Evolutionary conservation across 352 stramenopile genomes (phyloP).

Genomic region (Phytophthora vignae): DNA sequence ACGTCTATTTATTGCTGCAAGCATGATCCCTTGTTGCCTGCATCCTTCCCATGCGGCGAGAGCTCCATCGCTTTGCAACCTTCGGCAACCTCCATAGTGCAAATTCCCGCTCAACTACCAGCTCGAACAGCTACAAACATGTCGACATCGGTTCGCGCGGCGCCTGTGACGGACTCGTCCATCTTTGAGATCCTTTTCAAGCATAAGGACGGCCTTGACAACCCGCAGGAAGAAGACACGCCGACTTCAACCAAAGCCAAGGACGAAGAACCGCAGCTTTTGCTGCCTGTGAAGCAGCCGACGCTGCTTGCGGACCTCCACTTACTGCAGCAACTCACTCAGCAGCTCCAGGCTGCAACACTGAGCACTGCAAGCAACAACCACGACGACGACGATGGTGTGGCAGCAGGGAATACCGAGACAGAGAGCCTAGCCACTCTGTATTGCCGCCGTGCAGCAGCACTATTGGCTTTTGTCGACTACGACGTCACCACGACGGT

Average conservation of each 20-base stretch:
- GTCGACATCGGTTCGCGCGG: constrained; percentile 13
- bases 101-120: constrained; percentile 24
- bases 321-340: constrained; percentile 33
- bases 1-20: constrained; percentile 11
- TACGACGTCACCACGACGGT: constrained; percentile 44
- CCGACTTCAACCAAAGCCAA: constrained; percentile 7
- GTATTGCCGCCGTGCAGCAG: constrained; percentile 47
- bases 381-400: constrained; percentile 22
- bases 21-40: constrained; percentile 12
- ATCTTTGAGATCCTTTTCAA: constrained; percentile 46
- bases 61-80: not conserved
- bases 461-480: constrained; percentile 47
- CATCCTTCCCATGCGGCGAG: not conserved
- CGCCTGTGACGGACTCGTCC: constrained; percentile 14
- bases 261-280: constrained; percentile 16
- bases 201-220: constrained; percentile 20
- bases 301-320: constrained; percentile 37
- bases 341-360: constrained; percentile 33
- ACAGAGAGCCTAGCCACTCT: constrained; percentile 37
- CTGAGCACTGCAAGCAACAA: constrained; percentile 30
- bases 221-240: constrained; percentile 24
- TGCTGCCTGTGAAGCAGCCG: constrained; percentile 26
- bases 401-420: constrained; percentile 7
- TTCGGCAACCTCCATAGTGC: constrained; percentile 15
- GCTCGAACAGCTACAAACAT: constrained; percentile 15